These are phyloP conservation scores for Chrysanthemum seticuspe DNA, from an alignment of 129 eudicot species.

Conservation along the genomic window DNA sequence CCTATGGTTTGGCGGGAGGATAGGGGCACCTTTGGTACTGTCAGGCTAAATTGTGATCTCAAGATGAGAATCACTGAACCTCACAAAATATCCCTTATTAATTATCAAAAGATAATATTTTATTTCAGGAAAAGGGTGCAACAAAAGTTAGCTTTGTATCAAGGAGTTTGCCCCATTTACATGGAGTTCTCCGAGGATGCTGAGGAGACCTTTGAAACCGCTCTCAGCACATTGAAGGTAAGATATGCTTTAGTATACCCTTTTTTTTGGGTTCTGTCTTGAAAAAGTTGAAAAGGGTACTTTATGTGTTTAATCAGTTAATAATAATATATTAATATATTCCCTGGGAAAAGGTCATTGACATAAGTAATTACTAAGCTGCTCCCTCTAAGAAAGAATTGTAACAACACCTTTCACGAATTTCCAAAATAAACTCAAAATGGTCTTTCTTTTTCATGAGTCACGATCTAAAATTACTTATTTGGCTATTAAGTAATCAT, in stretches of 20 bases:
- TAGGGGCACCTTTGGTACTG: no score
- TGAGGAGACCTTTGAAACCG: conserved; percentile 73
- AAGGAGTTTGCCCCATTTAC: conserved; percentile 92
- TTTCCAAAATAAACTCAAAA: neutral
- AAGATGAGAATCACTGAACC: no score
- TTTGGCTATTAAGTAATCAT: neutral
- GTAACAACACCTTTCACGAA: neutral
- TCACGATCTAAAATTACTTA: neutral
- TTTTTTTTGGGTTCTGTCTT: neutral
- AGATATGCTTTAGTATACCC: conserved; percentile 15
- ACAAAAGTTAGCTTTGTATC: conserved; percentile 87
- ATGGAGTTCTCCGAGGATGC: conserved; percentile 85
- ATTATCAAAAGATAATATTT: conserved; percentile 10
- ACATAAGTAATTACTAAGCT: neutral
- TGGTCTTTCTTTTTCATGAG: neutral
- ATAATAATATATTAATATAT: neutral
- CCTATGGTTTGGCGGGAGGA: no score
- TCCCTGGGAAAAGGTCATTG: neutral
- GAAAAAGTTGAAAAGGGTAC: neutral
- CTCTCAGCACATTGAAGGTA: conserved; percentile 66
- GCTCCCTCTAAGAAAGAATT: neutral
- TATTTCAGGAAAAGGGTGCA: conserved; percentile 81
- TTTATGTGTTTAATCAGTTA: neutral
- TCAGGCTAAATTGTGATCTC: no score
- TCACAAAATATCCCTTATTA: neutral